Base-by-base conservation (phyloP, 2,329 filamentous ascomycete genomes). In the Pseudocercospora cruenta region DNA sequence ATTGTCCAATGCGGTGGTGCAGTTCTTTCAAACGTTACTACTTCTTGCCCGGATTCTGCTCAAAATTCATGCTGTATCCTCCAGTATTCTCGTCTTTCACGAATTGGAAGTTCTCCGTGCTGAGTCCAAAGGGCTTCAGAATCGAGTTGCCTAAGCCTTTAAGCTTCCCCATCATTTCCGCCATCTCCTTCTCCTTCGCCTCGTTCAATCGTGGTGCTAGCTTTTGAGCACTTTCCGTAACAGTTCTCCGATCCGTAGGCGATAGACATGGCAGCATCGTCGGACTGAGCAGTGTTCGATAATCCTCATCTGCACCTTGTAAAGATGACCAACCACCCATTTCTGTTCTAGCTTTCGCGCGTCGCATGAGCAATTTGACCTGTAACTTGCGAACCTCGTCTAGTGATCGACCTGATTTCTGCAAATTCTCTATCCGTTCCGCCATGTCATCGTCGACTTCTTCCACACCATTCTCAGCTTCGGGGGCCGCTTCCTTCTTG, bases 121-220 rank as follows among this genome's bases (percentile, higher is more conserved):
- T 96, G 71, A 99, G 80, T 1, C 95, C 95, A 82, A 98, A 98
- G 0, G 94, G 94, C 77, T 91, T 96, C 59, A 99, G 78, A 16
- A 99, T 88, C 1, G 93, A 93, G 76, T 99, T 97, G 0, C 95
- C 95, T 67, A 99, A 82, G 80, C 91, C 89, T 77, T 96, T 97
- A 73, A 99, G 80, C 82, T 98, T 97, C 19, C 91, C 92, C 93
- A 97, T 96, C 93, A 98, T 97, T 81, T 99, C 94, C 2, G 87
- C 90, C 86, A 95, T 92, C 80, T 99, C 95, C 72, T 86, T 86
- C 75, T 97, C 90, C 80, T 93, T 92, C 1, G 94, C 93, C 19
- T 86, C 86, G 70, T 94, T 91, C 58, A 93, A 86, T 68, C 85
- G 84, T 1, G 85, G 82, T 1, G 92, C 92, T 45, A 98, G 80